Evolutionary conservation across 176 grass and related monocot species (phyloP).

Genomic region (Musa itinerans): DNA sequence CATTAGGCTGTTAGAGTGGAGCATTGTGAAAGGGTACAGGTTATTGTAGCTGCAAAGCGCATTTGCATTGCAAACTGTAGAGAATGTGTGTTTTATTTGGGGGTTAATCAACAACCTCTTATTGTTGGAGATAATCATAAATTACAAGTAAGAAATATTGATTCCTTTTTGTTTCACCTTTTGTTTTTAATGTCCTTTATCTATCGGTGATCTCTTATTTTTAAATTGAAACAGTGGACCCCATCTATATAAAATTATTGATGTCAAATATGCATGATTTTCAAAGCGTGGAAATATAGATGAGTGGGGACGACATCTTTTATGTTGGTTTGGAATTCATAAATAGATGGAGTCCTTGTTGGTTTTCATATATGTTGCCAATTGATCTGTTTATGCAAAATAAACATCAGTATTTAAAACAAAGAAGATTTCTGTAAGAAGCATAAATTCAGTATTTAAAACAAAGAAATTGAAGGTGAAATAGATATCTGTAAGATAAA

Average conservation of each 20-base stretch:
- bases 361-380: too few relatives aligned
- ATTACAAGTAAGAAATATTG: conserved; percentile 4
- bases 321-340: too few relatives aligned
- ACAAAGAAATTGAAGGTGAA: too few relatives aligned
- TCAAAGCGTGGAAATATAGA: too few relatives aligned
- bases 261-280: background rate
- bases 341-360: too few relatives aligned
- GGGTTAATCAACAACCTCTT: conserved; percentile 26
- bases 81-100: conserved; percentile 25
- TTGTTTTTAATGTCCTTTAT: background rate
- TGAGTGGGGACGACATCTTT: too few relatives aligned
- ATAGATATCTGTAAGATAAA: too few relatives aligned
- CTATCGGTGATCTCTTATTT: background rate
- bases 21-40: conserved; percentile 29
- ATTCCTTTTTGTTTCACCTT: background rate
- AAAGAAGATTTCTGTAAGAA: too few relatives aligned
- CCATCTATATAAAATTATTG: background rate
- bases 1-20: conserved; percentile 27
- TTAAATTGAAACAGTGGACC: background rate
- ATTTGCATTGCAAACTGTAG: conserved; percentile 29
- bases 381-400: too few relatives aligned
- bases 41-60: conserved; percentile 25
- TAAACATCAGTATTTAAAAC: too few relatives aligned
- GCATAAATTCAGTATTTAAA: too few relatives aligned
- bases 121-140: conserved; percentile 30